Conservation (phyloP, 768 basidiomycete genomes). For the Phanerochaete carnosa region DNA sequence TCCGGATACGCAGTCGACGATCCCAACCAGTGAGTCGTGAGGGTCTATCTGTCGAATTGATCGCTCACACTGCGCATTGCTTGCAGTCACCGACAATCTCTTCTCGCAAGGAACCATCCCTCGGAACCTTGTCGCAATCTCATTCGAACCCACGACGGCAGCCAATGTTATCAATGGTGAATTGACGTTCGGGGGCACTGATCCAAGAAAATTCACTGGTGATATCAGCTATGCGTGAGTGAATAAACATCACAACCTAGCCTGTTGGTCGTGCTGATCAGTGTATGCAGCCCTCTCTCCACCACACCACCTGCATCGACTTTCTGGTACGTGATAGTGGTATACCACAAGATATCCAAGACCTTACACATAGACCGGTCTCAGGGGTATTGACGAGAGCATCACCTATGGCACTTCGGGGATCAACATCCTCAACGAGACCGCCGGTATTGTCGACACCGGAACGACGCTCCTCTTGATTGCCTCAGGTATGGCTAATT, state of each 20-base stretch:
- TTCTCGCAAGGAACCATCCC: slow-evolving; percentile 22
- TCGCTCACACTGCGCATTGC: too few species aligned
- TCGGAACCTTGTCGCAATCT: slow-evolving; percentile 23
- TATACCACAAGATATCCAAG: not conserved
- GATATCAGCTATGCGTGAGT: slow-evolving; percentile 23
- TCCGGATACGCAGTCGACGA: too few species aligned
- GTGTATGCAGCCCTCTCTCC: slow-evolving; percentile 18
- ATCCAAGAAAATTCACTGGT: slow-evolving; percentile 25
- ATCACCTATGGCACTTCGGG: slow-evolving; percentile 18
- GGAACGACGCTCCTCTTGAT: slow-evolving; percentile 22
- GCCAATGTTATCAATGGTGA: slow-evolving; percentile 12
- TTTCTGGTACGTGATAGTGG: slow-evolving; percentile 9
- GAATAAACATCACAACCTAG: not conserved
- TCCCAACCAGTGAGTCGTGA: too few species aligned
- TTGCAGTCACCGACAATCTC: slow-evolving; percentile 43
- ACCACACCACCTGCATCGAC: slow-evolving; percentile 15
- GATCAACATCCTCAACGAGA: slow-evolving; percentile 21
- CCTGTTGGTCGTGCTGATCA: not conserved
- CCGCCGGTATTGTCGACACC: slow-evolving; percentile 27
- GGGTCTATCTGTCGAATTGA: too few species aligned
- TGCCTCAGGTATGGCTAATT: not conserved
- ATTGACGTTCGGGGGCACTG: slow-evolving; percentile 21
- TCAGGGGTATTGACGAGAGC: slow-evolving; percentile 24
- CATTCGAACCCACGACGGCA: slow-evolving; percentile 25
- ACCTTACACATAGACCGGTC: too few species aligned